phyloP scores from a whole-genome alignment of 345 rosid genomes.

The Populus alba region DNA sequence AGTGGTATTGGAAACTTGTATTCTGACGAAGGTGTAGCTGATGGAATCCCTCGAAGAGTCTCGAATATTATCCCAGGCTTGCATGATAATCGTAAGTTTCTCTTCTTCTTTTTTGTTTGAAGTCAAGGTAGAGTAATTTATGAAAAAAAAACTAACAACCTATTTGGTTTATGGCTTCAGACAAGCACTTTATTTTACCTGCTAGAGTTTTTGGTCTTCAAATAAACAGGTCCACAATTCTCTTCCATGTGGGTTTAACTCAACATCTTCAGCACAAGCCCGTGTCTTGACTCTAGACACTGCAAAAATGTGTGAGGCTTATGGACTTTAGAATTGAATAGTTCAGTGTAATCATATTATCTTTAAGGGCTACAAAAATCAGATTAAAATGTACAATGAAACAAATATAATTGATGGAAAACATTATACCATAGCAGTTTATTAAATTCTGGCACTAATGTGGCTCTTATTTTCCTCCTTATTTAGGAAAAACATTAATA shows the following conservation, averaged over 20 bases:
- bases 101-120: background rate
- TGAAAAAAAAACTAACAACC: background rate
- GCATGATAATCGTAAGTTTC: constrained; percentile 49
- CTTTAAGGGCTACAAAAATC: background rate
- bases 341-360: background rate
- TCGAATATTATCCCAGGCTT: constrained; percentile 53
- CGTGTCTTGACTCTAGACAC: background rate
- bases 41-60: constrained; percentile 65
- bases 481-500: background rate
- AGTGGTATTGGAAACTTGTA: constrained; percentile 32
- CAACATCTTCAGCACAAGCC: background rate
- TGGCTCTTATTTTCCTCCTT: background rate
- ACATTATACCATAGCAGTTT: background rate
- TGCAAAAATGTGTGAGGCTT: background rate
- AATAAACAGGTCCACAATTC: constrained; percentile 1
- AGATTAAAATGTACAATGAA: background rate
- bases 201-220: background rate
- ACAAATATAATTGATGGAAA: background rate
- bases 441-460: background rate
- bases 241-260: constrained; percentile 6
- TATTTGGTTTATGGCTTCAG: background rate
- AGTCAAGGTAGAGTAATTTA: background rate
- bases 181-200: background rate
- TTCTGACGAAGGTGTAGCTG: constrained; percentile 35
- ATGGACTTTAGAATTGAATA: background rate